Conservation (phyloP, 2,329 filamentous ascomycete species). For the Zymoseptoria crescenta region DNA sequence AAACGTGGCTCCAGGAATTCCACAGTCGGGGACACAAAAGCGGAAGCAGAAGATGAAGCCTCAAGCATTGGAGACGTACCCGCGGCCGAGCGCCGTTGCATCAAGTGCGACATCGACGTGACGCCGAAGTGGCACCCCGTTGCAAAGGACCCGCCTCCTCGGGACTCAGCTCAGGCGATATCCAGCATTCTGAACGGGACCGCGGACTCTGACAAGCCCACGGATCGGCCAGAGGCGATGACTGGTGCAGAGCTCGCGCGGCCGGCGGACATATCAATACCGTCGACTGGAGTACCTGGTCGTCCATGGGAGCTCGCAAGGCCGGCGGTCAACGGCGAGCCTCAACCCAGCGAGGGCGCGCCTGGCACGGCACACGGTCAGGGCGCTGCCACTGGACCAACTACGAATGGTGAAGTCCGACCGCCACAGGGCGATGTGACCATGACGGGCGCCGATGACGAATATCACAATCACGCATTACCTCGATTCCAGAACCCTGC, state of each 20-base stretch:
- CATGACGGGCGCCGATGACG: slow-evolving; percentile 13
- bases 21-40: slow-evolving; percentile 22
- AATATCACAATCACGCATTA: slow-evolving; percentile 20
- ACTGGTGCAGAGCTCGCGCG: neutral
- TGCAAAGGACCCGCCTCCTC: slow-evolving; percentile 3
- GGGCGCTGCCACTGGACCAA: slow-evolving; percentile 4
- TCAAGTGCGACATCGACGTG: slow-evolving; percentile 51
- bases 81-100: slow-evolving; percentile 33
- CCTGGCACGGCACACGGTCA: slow-evolving; percentile 3
- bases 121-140: slow-evolving; percentile 53
- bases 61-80: slow-evolving; percentile 22
- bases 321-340: slow-evolving; percentile 7
- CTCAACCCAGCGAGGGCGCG: slow-evolving; percentile 3
- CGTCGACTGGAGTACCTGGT: slow-evolving; percentile 15
- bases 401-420: slow-evolving; percentile 12
- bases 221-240: neutral
- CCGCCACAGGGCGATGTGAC: slow-evolving; percentile 6
- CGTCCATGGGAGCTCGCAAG: slow-evolving; percentile 19
- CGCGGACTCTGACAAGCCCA: neutral
- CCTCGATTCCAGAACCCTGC: slow-evolving; percentile 20
- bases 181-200: neutral
- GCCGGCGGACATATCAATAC: neutral
- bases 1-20: slow-evolving; percentile 29
- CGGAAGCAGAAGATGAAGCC: slow-evolving; percentile 21
- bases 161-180: neutral